phyloP scores from a whole-genome alignment of 495 filamentous ascomycete species.

The Aspergillus sclerotiicarbonarius region DNA sequence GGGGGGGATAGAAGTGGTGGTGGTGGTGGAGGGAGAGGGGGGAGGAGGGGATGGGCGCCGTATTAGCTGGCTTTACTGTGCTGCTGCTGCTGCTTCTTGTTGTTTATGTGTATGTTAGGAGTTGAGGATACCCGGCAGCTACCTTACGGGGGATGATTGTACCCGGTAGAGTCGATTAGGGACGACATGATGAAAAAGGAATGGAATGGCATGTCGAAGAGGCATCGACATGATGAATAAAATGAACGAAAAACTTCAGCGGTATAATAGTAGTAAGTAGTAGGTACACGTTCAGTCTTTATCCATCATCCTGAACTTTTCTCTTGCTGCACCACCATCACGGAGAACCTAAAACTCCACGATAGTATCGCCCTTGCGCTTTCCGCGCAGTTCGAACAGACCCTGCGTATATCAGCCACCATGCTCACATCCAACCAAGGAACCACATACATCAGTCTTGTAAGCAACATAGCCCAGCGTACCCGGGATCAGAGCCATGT shows the following conservation, averaged over 20 bases:
- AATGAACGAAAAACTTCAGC: too few relatives aligned
- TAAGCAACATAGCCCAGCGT: conserved; percentile 69
- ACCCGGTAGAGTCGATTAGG: background rate
- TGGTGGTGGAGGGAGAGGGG: conserved; percentile 8
- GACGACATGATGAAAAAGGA: background rate
- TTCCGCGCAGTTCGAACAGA: conserved; percentile 80
- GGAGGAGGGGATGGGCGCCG: conserved; percentile 44
- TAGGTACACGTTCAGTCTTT: background rate
- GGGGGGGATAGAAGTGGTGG: conserved; percentile 10
- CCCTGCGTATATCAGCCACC: conserved; percentile 53
- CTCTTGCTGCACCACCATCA: background rate
- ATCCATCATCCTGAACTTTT: background rate
- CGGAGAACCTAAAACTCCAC: conserved; percentile 59
- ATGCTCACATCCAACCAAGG: too few relatives aligned
- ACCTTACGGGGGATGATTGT: background rate
- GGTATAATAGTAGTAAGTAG: background rate
- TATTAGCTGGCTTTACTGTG: conserved; percentile 27
- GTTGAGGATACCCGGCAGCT: background rate
- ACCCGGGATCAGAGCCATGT: conserved; percentile 66
- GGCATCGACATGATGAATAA: too few relatives aligned
- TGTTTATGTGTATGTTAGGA: conserved; percentile 3
- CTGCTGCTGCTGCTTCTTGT: conserved; percentile 1
- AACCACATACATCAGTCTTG: conserved; percentile 73
- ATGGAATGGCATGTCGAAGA: background rate
- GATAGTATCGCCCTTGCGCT: conserved; percentile 79